These are phyloP conservation scores for Aspergillus olivimuriae DNA, from an alignment of 495 filamentous ascomycete genomes.

Conservation along the genomic window DNA sequence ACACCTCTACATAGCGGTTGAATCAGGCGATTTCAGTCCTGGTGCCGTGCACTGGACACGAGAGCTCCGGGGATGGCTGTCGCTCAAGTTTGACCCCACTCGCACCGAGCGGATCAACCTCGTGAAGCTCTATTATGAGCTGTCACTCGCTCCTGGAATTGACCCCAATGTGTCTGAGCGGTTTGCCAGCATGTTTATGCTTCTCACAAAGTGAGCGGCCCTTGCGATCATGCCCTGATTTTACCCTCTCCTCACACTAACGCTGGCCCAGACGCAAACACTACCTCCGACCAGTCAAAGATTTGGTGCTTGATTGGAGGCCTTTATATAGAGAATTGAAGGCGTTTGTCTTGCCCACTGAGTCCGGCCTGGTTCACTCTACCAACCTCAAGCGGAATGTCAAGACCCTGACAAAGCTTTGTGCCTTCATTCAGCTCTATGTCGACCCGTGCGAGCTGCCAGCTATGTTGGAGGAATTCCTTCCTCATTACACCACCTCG, in stretches of 20 bases:
- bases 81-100: conserved; percentile 93
- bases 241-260: too few species aligned
- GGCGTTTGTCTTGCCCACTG: conserved; percentile 75
- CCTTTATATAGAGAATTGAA: conserved; percentile 91
- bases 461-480: conserved; percentile 84
- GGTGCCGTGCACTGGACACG: conserved; percentile 96
- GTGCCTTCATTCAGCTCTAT: conserved; percentile 82
- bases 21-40: conserved; percentile 87
- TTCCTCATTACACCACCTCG: conserved; percentile 94
- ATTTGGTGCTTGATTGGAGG: conserved; percentile 87
- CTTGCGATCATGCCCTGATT: too few species aligned
- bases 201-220: conserved; percentile 79
- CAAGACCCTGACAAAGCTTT: conserved; percentile 77
- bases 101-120: conserved; percentile 74
- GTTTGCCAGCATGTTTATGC: conserved; percentile 94
- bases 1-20: conserved; percentile 83
- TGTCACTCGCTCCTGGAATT: conserved; percentile 83
- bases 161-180: conserved; percentile 76
- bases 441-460: conserved; percentile 83
- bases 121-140: conserved; percentile 88
- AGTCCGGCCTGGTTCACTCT: conserved; percentile 60
- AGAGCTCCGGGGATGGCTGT: conserved; percentile 91
- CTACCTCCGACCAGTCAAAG: conserved; percentile 81
- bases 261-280: conserved; percentile 98
- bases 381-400: conserved; percentile 61